Evolutionary conservation across 257 asterid genomes (phyloP), one percentile per base, ranked within the genome.

Genomic region (Solanum habrochaites): DNA sequence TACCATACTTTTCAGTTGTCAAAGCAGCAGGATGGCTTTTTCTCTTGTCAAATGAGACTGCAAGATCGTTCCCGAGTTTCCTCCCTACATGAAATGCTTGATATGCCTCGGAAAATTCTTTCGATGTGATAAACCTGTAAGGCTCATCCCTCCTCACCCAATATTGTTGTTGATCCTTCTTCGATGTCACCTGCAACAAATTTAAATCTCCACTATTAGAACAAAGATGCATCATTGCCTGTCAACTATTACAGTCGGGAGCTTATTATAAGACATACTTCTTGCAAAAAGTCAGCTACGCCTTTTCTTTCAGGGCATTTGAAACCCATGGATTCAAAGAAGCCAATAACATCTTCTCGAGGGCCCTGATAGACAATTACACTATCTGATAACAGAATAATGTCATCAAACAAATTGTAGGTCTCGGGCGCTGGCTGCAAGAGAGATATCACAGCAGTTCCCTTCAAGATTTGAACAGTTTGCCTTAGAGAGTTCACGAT

Each of bases 391-490:
- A 94, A 83, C 81, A 94, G 92, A 11, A 94, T 89, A 3, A 94
- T 93, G 87, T 94, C 97, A 29, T 94, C 97, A 71, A 94, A 94
- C 64, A 94, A 89, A 87, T 89, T 89, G 39, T 92, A 94, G 2
- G 97, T 93, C 89, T 94, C 97, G 3, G 97, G 94, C 0, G 94
- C 94, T 9, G 97, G 97, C 91, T 94, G 97, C 11, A 94, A 88
- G 88, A 94, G 94, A 12, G 97, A 94, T 91, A 94, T 92, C 62
- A 93, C 90, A 32, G 97, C 93, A 60, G 97, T 94, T 43, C 94
- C 97, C 39, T 93, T 92, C 95, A 94, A 91, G 73, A 92, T 93
- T 89, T 92, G 94, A 52, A 93, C 94, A 2, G 91, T 83, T 37
- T 93, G 96, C 4, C 86, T 83, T 15, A 93, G 93, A 89, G 89